A percentile compares a stretch with the other conserved stretches of the same genome.
phyloP scores from a whole-genome alignment of 2,329 filamentous ascomycete species.

The Apiospora saccharicola region DNA sequence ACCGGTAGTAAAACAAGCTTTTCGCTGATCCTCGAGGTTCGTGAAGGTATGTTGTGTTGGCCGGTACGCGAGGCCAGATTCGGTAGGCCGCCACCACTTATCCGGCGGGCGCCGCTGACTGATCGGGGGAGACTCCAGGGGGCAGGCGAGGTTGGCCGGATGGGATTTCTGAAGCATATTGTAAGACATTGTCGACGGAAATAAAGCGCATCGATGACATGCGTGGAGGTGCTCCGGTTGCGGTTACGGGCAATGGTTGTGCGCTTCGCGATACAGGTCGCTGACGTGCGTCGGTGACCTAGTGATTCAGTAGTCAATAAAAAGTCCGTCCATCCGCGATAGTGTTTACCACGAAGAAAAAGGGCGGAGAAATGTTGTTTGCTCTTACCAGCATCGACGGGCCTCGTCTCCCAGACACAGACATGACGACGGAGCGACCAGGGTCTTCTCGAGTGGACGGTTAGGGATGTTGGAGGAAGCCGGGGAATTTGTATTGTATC shows the following conservation, averaged over 20 bases:
- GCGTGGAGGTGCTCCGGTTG: constrained; percentile 24
- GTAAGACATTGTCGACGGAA: constrained; percentile 91
- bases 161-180: constrained; percentile 92
- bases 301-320: background rate
- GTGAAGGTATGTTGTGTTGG: constrained; percentile 73
- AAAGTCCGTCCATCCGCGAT: background rate
- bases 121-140: constrained; percentile 58
- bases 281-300: constrained; percentile 30
- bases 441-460: background rate
- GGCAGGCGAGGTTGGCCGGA: constrained; percentile 87
- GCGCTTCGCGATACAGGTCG: constrained; percentile 27
- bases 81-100: constrained; percentile 53
- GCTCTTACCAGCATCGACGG: constrained; percentile 30
- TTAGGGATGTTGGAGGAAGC: background rate
- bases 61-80: constrained; percentile 54
- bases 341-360: background rate
- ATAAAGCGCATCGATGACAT: constrained; percentile 73
- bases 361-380: background rate
- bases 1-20: constrained; percentile 96
- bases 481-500: constrained; percentile 3
- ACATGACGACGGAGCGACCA: background rate
- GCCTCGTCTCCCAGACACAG: constrained; percentile 27
- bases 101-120: constrained; percentile 54
- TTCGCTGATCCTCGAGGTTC: constrained; percentile 93
- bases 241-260: constrained; percentile 26